phyloP scores from a whole-genome alignment of 2,329 filamentous ascomycete genomes.

The Phialocephala sp. region DNA sequence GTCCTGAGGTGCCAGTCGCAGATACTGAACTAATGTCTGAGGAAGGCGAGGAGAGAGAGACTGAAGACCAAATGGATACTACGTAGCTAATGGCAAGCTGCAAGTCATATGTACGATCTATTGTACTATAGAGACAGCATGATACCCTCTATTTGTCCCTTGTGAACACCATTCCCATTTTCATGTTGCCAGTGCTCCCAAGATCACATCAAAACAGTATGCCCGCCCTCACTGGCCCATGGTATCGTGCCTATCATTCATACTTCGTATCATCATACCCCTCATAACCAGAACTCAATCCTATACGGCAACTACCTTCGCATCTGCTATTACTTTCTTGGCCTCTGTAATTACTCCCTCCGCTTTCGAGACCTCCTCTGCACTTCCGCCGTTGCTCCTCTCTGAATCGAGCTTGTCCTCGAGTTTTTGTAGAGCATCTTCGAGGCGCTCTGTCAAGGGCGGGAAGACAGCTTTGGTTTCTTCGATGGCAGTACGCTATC shows the following conservation, averaged over 20 bases:
- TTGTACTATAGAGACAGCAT: slow-evolving; percentile 40
- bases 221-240: slow-evolving; percentile 3
- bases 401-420: slow-evolving; percentile 60
- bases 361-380: slow-evolving; percentile 57
- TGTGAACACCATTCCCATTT: slow-evolving; percentile 19
- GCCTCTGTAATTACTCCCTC: slow-evolving; percentile 43
- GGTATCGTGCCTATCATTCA: slow-evolving; percentile 23
- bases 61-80: slow-evolving; percentile 70
- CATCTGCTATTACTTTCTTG: slow-evolving; percentile 11
- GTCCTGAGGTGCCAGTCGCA: slow-evolving; percentile 25
- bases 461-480: slow-evolving; percentile 87
- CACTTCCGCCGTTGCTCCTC: slow-evolving; percentile 49
- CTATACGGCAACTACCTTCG: not conserved
- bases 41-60: slow-evolving; percentile 45
- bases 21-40: slow-evolving; percentile 27
- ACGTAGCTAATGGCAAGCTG: slow-evolving; percentile 40
- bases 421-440: slow-evolving; percentile 72
- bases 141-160: slow-evolving; percentile 34
- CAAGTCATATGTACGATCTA: slow-evolving; percentile 27
- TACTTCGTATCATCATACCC: slow-evolving; percentile 6
- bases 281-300: not conserved
- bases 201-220: slow-evolving; percentile 1
- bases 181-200: not conserved
- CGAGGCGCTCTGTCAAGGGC: slow-evolving; percentile 73
- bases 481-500: slow-evolving; percentile 63